phyloP scores from a whole-genome alignment of 169 alveolate species.

The Plasmodium berghei region DNA sequence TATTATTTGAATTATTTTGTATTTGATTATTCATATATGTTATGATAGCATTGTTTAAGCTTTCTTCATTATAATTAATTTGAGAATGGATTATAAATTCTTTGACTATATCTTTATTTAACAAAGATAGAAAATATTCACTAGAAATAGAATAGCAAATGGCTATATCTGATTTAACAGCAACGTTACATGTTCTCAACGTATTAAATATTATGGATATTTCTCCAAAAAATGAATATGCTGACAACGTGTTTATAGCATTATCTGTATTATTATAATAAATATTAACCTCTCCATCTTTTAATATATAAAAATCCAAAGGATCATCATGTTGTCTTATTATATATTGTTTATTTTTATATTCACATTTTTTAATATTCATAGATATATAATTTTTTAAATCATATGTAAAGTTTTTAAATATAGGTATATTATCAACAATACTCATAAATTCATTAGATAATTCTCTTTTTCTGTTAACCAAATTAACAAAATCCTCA shows the following conservation, averaged over 20 bases:
- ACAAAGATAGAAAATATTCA: slow-evolving; percentile 39
- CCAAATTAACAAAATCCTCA: slow-evolving; percentile 26
- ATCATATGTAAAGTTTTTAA: slow-evolving; percentile 44
- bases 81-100: slow-evolving; percentile 44
- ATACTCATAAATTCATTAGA: slow-evolving; percentile 53
- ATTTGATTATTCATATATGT: slow-evolving; percentile 14
- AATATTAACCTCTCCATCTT: slow-evolving; percentile 41
- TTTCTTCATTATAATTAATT: slow-evolving; percentile 5
- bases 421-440: slow-evolving; percentile 51
- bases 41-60: slow-evolving; percentile 17
- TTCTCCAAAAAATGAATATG: slow-evolving; percentile 64
- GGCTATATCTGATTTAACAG: slow-evolving; percentile 68
- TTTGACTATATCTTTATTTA: slow-evolving; percentile 40
- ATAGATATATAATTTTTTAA: slow-evolving; percentile 45
- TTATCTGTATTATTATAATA: slow-evolving; percentile 34
- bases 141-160: slow-evolving; percentile 41
- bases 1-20: background rate
- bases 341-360: slow-evolving; percentile 43
- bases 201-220: slow-evolving; percentile 58
- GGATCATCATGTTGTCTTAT: slow-evolving; percentile 78
- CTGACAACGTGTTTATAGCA: slow-evolving; percentile 27
- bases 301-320: slow-evolving; percentile 36
- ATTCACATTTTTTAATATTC: slow-evolving; percentile 39
- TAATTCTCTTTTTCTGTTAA: slow-evolving; percentile 27
- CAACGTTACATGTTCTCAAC: slow-evolving; percentile 48